phyloP scores from a whole-genome alignment of 148 eudicot species.

The Drosera capensis region DNA sequence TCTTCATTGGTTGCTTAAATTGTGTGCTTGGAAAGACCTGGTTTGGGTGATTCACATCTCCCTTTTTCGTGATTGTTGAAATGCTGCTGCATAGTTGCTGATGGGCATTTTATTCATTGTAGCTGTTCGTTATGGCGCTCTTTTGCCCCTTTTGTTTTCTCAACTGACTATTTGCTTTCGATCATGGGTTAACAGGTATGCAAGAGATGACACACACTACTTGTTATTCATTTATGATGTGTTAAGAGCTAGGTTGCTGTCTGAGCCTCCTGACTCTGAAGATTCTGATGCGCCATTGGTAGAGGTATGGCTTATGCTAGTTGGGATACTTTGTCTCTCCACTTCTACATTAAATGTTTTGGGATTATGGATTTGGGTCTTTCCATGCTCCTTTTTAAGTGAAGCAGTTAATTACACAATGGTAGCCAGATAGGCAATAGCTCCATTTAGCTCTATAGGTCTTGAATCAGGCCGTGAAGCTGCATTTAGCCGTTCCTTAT shows the following conservation, averaged over 20 bases:
- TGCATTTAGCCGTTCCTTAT: too few relatives aligned
- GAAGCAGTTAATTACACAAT: too few relatives aligned
- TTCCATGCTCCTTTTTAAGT: too few relatives aligned
- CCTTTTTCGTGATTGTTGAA: too few relatives aligned
- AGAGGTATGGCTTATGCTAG: constrained; percentile 29
- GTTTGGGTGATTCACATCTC: too few relatives aligned
- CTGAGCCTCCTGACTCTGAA: constrained; percentile 30
- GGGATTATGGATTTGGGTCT: background rate
- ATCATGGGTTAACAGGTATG: constrained; percentile 44
- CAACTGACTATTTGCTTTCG: background rate
- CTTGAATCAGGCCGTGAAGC: too few relatives aligned
- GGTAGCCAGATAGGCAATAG: too few relatives aligned
- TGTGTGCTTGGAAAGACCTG: too few relatives aligned
- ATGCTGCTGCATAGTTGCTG: too few relatives aligned
- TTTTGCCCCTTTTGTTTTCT: background rate
- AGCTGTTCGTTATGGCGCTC: background rate
- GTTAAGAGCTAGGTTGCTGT: constrained; percentile 48
- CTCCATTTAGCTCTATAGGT: too few relatives aligned
- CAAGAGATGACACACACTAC: constrained; percentile 96
- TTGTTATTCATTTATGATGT: constrained; percentile 75
- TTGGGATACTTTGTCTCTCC: background rate
- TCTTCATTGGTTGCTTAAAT: too few relatives aligned
- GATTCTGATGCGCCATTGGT: constrained; percentile 36
- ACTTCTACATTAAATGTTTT: background rate
- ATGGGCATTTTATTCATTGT: background rate